Evolutionary conservation across 2,329 filamentous ascomycete genomes (phyloP).

Genomic region (Beauveria sp.): DNA sequence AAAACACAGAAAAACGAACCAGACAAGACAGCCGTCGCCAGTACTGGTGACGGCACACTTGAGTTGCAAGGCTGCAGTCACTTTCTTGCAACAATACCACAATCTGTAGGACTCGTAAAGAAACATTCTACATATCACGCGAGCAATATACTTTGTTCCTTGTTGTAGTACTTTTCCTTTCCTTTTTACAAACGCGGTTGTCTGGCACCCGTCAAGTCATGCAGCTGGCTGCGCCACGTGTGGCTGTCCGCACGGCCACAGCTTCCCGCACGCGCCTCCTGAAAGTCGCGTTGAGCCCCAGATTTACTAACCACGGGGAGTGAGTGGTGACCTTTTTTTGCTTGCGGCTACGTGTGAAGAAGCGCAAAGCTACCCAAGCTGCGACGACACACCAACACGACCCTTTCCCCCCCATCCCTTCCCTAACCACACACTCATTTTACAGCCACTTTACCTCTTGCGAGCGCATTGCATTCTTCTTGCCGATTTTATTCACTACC

Average conservation of each 20-base stretch:
- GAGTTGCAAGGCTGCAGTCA: not conserved
- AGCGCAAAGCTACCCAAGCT: conserved; percentile 1
- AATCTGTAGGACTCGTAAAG: too few species aligned
- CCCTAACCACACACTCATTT: conserved; percentile 10
- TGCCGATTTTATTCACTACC: not conserved
- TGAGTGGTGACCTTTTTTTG: not conserved
- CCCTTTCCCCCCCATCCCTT: not conserved
- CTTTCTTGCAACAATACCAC: not conserved
- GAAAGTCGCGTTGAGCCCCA: conserved; percentile 10
- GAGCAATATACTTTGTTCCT: too few species aligned
- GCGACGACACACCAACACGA: not conserved
- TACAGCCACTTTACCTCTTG: not conserved
- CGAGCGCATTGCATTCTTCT: not conserved
- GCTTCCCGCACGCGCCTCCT: conserved; percentile 10
- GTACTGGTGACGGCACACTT: not conserved
- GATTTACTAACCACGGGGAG: not conserved
- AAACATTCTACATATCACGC: too few species aligned
- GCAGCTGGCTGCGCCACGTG: not conserved
- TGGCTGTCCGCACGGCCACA: conserved; percentile 8
- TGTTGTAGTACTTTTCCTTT: not conserved
- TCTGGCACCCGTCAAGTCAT: not conserved
- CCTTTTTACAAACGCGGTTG: too few species aligned
- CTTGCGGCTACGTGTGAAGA: conserved; percentile 9
- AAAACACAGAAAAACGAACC: too few species aligned
- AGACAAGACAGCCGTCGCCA: not conserved